These are phyloP conservation scores for Lentinula lateritia DNA, from an alignment of 768 basidiomycete genomes.

Conservation along the genomic window DNA sequence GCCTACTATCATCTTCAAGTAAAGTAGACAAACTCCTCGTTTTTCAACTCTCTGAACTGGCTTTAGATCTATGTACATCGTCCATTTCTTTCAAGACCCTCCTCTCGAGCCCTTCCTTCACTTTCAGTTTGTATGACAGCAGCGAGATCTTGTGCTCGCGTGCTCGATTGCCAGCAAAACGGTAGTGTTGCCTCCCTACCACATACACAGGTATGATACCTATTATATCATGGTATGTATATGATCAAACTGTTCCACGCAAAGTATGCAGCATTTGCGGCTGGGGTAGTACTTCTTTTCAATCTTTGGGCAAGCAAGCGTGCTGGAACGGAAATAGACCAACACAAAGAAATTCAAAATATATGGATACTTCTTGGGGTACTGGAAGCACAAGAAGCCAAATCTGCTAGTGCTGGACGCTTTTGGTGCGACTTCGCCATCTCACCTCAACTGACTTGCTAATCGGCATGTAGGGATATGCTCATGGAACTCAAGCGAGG, in stretches of 20 bases:
- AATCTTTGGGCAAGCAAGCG: conserved; percentile 50
- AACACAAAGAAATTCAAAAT: conserved; percentile 42
- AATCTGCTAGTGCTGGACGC: neutral
- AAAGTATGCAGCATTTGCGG: conserved; percentile 32
- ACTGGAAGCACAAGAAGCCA: neutral
- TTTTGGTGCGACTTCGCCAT: neutral
- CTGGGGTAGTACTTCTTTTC: conserved; percentile 48
- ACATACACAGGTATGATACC: conserved; percentile 27
- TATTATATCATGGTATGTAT: neutral
- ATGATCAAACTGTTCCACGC: neutral
- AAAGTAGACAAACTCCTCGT: neutral
- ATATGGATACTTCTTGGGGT: conserved; percentile 40
- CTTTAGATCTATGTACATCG: conserved; percentile 5
- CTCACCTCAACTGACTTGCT: too few relatives aligned
- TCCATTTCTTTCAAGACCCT: conserved; percentile 5
- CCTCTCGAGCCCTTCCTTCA: conserved; percentile 6
- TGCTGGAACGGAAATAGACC: conserved; percentile 32
- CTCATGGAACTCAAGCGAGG: neutral
- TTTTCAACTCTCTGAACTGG: too few relatives aligned
- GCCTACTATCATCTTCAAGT: conserved; percentile 6
- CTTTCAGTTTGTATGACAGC: conserved; percentile 11
- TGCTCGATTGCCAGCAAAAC: neutral
- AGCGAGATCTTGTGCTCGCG: conserved; percentile 3
- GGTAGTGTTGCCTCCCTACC: conserved; percentile 21
- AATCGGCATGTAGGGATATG: neutral